Base-by-base conservation (phyloP, 2,329 filamentous ascomycete species). In the Cladosporium sp. region DNA sequence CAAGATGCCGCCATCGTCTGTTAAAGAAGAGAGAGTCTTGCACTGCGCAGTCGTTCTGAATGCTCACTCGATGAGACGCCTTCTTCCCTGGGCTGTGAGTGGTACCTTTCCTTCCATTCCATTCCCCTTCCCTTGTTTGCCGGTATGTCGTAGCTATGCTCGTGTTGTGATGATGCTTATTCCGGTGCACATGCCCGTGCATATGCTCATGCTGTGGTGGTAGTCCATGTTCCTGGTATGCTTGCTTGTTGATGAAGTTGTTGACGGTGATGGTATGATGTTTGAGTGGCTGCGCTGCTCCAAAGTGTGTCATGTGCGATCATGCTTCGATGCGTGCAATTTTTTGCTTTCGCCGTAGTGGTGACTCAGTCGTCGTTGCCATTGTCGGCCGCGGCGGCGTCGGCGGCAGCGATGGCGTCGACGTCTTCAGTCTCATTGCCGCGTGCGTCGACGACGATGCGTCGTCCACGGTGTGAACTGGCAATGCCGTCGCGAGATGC, bases 401-500 rank as follows among this genome's bases (percentile, higher is more conserved):
- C 55, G 22, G 60, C 64, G 22, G 54, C 59, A 55, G 58, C 45
- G 25, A 56, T 49, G 22, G 56, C 61, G 20, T 72, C 71, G 19
- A 70, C 63, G 45, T 73, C 72, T 55, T 67, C 66, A 22, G 69
- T 72, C 55, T 74, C 72, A 19, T 61, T 60, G 22, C 71, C 72
- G 42, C 64, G 66, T 7, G 58, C 55, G 59, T 82, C 76, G 55
- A 82, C 80, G 7, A 82, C 79, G 58, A 92, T 92, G 49, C 93
- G 87, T 66, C 85, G 86, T 43, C 92, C 92, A 45, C 93, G 85
- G 66, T 92, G 84, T 63, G 88, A 86, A 15, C 85, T 82, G 3
- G 90, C 84, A 61, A 91, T 84, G 55, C 93, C 93, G 70, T 99
- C 94, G 65, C 94, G 88, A 50, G 90, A 87, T 64, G 94, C 94